phyloP scores from a whole-genome alignment of 2,329 filamentous ascomycete genomes.

The Pezizomycotina sp. region DNA sequence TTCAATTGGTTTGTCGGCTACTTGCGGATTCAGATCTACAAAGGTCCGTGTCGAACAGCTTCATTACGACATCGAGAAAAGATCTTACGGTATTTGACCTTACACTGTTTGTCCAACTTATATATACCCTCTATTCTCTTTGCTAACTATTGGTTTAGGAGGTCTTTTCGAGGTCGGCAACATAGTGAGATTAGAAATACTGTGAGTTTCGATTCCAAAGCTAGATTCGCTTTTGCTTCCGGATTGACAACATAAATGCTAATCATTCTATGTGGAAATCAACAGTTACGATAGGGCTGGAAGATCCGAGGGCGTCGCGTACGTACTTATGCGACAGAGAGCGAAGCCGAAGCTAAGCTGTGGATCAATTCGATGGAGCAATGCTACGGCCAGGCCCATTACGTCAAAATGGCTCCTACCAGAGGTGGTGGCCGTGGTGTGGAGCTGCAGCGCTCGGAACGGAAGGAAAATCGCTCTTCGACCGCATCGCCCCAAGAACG shows the following conservation, averaged over 20 bases:
- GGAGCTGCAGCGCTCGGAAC: conserved; percentile 39
- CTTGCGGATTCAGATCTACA: conserved; percentile 24
- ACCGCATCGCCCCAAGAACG: conserved; percentile 37
- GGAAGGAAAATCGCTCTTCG: conserved; percentile 47
- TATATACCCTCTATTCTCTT: conserved; percentile 1
- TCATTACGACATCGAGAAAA: conserved; percentile 77
- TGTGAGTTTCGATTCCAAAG: conserved; percentile 4
- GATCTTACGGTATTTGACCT: conserved; percentile 51
- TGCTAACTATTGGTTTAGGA: conserved; percentile 4
- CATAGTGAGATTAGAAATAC: conserved; percentile 15
- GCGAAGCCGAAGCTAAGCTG: conserved; percentile 58
- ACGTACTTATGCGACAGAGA: conserved; percentile 53
- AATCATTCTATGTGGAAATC: not conserved
- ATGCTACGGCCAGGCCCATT: conserved; percentile 51
- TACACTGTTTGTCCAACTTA: conserved; percentile 21
- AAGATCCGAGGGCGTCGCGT: conserved; percentile 70
- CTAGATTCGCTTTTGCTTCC: no score
- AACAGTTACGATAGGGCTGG: conserved; percentile 66
- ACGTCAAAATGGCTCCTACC: conserved; percentile 32
- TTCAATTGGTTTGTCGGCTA: not conserved
- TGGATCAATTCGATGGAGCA: conserved; percentile 70
- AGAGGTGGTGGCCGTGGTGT: conserved; percentile 31
- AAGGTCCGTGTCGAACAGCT: conserved; percentile 77
- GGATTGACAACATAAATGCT: conserved; percentile 16
- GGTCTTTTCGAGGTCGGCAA: conserved; percentile 18